Evolutionary conservation across 371 early-diverging fungal species (phyloP).

Genomic region (Mortierella sp.): DNA sequence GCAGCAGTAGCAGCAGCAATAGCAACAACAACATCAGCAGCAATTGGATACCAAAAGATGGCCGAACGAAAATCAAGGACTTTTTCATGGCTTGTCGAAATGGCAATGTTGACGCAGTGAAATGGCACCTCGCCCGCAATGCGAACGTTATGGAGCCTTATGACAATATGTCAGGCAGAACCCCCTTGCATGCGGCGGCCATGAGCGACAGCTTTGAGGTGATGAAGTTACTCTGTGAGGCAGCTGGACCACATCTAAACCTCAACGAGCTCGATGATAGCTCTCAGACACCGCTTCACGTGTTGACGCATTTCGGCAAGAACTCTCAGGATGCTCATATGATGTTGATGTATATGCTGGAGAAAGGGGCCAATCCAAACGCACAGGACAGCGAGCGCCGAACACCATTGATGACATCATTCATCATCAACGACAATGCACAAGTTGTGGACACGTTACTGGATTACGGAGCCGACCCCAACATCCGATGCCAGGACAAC

Average conservation of each 20-base stretch:
- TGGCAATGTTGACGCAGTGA: conserved; percentile 36
- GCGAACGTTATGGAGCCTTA: conserved; percentile 44
- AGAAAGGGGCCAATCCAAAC: conserved; percentile 38
- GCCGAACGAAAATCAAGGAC: conserved; percentile 26
- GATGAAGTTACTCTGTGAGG: conserved; percentile 31
- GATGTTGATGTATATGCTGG: conserved; percentile 29
- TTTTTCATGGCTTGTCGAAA: conserved; percentile 36
- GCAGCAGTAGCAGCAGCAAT: conserved; percentile 6
- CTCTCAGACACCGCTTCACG: conserved; percentile 42
- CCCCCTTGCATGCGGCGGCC: conserved; percentile 42
- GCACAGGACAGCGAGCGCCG: conserved; percentile 40
- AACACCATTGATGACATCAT: conserved; percentile 42
- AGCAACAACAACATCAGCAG: conserved; percentile 15
- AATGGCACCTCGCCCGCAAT: conserved; percentile 45
- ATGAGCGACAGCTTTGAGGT: conserved; percentile 44
- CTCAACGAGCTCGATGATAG: conserved; percentile 43
- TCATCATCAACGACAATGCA: conserved; percentile 44
- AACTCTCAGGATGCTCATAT: conserved; percentile 6
- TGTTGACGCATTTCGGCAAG: conserved; percentile 35
- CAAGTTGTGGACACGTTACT: conserved; percentile 39
- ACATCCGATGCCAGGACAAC: conserved; percentile 37
- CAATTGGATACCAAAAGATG: conserved; percentile 33
- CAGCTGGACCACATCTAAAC: conserved; percentile 27
- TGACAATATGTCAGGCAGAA: conserved; percentile 38
- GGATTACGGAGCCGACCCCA: conserved; percentile 49